Conservation (phyloP, 2,329 filamentous ascomycete genomes). For the Arthroderma sp. region DNA sequence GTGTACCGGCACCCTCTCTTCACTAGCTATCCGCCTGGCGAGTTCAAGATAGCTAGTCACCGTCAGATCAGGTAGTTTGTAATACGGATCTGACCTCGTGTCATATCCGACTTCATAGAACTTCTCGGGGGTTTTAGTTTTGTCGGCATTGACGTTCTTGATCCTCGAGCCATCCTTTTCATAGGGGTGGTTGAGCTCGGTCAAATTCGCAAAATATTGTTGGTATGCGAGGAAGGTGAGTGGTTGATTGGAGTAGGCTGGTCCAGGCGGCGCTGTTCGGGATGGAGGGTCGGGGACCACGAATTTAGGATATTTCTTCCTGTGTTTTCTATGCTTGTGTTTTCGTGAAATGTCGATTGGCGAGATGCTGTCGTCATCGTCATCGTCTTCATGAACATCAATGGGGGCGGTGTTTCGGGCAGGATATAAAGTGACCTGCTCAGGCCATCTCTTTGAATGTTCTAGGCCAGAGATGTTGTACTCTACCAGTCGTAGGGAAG, state of each 20-base stretch:
- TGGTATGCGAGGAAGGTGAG: slow-evolving; percentile 69
- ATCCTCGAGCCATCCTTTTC: slow-evolving; percentile 17
- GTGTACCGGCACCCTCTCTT: not conserved
- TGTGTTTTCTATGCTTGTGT: slow-evolving; percentile 36
- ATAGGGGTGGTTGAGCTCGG: slow-evolving; percentile 63
- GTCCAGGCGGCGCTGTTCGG: slow-evolving; percentile 62
- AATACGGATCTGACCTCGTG: slow-evolving; percentile 64
- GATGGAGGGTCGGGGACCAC: slow-evolving; percentile 60
- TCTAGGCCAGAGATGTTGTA: slow-evolving; percentile 82
- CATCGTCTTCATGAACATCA: not conserved
- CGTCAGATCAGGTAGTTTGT: slow-evolving; percentile 69
- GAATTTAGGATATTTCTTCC: slow-evolving; percentile 48
- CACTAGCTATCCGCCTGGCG: slow-evolving; percentile 59
- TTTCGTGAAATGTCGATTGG: slow-evolving; percentile 22
- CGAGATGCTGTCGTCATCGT: slow-evolving; percentile 24
- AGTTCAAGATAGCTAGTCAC: slow-evolving; percentile 68
- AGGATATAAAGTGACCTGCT: not conserved
- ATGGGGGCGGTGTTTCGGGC: not conserved
- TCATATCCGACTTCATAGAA: slow-evolving; percentile 75
- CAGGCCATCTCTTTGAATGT: slow-evolving; percentile 30
- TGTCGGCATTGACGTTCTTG: slow-evolving; percentile 41
- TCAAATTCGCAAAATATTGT: slow-evolving; percentile 93
- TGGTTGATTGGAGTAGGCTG: slow-evolving; percentile 77
- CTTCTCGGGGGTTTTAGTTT: slow-evolving; percentile 16
- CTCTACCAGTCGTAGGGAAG: slow-evolving; percentile 76